Conservation (phyloP, 768 basidiomycete genomes). For the Royoungia palumana region DNA sequence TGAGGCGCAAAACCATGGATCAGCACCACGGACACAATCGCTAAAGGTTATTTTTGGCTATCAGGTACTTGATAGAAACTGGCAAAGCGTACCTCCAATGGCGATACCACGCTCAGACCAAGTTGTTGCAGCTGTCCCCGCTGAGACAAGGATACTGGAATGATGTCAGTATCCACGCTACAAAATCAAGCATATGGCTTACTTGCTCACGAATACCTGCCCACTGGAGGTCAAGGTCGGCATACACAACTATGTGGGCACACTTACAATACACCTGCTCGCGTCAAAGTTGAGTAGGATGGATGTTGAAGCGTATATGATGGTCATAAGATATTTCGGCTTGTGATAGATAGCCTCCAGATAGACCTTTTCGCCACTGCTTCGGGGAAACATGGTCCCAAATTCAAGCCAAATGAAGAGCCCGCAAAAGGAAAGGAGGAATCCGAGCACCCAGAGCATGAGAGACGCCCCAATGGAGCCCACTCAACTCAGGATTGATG, state of each 20-base stretch:
- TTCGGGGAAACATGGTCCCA: slow-evolving; percentile 61
- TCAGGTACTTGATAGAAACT: background rate
- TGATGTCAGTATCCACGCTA: background rate
- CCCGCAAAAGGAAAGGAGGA: slow-evolving; percentile 54
- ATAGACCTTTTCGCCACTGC: slow-evolving; percentile 63
- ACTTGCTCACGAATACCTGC: slow-evolving; percentile 37
- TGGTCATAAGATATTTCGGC: slow-evolving; percentile 46
- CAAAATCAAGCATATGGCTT: background rate
- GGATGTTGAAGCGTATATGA: slow-evolving; percentile 47
- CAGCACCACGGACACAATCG: slow-evolving; percentile 46
- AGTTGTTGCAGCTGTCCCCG: slow-evolving; percentile 34
- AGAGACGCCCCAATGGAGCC: slow-evolving; percentile 58
- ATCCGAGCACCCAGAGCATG: slow-evolving; percentile 63
- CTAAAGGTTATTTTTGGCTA: slow-evolving; percentile 23
- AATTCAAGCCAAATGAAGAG: slow-evolving; percentile 63
- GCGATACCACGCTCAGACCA: slow-evolving; percentile 61
- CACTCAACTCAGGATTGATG: slow-evolving; percentile 53
- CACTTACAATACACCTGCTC: slow-evolving; percentile 47
- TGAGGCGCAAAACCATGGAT: slow-evolving; percentile 51
- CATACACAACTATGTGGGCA: background rate
- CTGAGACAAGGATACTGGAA: slow-evolving; percentile 47
- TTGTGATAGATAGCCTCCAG: slow-evolving; percentile 51
- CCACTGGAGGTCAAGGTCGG: background rate
- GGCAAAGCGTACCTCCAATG: slow-evolving; percentile 41
- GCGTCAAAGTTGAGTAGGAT: slow-evolving; percentile 44